These are phyloP conservation scores for Puccinia hordei DNA, from an alignment of 1,284 basidiomycete genomes.

Conservation along the genomic window DNA sequence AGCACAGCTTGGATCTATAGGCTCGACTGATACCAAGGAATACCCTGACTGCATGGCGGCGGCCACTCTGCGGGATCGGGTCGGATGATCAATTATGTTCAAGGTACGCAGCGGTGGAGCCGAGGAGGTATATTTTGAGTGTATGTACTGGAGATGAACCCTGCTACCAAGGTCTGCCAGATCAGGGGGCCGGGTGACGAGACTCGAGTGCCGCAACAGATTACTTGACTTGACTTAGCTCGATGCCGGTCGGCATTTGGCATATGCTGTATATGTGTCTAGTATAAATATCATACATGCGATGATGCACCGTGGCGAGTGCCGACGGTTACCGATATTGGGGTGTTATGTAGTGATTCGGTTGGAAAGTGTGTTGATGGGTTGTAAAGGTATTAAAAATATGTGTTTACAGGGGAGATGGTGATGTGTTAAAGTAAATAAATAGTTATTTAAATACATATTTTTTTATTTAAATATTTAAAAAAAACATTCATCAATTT, in stretches of 20 bases:
- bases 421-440: too few relatives aligned
- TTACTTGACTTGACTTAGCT: not conserved
- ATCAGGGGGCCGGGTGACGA: not conserved
- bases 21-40: not conserved
- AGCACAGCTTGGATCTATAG: not conserved
- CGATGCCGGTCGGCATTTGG: not conserved
- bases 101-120: not conserved
- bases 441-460: too few relatives aligned
- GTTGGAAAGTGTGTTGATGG: not conserved
- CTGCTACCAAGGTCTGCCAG: not conserved
- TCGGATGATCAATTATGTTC: not conserved
- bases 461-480: too few relatives aligned
- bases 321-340: conserved; percentile 17
- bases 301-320: conserved; percentile 6
- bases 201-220: not conserved
- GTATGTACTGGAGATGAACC: not conserved
- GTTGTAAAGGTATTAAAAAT: too few relatives aligned
- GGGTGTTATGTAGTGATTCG: not conserved
- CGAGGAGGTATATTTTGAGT: not conserved
- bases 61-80: not conserved
- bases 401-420: too few relatives aligned
- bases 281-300: not conserved
- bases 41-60: not conserved
- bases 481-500: too few relatives aligned
- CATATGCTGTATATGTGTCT: not conserved